Evolutionary conservation across 2,329 filamentous ascomycete species (phyloP).

Genomic region (Xylaria sp.): DNA sequence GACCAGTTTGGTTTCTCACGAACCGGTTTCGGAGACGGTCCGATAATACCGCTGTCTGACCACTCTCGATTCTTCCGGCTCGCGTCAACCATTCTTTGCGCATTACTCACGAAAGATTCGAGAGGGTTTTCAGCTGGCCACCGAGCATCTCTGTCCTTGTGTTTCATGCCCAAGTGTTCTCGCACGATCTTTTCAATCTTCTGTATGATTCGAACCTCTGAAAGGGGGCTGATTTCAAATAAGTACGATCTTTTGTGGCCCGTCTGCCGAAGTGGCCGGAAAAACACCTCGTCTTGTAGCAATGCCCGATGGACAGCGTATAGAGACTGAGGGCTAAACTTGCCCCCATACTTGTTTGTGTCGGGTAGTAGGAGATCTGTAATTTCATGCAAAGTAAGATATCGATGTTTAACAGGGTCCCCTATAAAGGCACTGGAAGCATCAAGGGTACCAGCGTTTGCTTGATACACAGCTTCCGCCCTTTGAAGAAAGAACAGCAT

Average conservation of each 20-base stretch:
- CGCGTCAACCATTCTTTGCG: conserved; percentile 61
- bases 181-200: conserved; percentile 65
- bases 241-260: conserved; percentile 64
- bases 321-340: conserved; percentile 61
- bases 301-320: conserved; percentile 78
- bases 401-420: conserved; percentile 52
- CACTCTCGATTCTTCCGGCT: conserved; percentile 62
- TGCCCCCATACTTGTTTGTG: conserved; percentile 51
- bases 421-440: conserved; percentile 57
- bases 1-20: conserved; percentile 55
- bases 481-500: conserved; percentile 60
- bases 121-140: conserved; percentile 4
- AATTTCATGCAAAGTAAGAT: conserved; percentile 64
- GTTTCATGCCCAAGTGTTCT: conserved; percentile 59
- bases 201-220: conserved; percentile 64
- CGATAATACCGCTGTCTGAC: conserved; percentile 63
- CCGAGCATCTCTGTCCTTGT: conserved; percentile 7
- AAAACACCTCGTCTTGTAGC: conserved; percentile 68
- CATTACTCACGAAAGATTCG: conserved; percentile 60
- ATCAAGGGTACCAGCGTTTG: conserved; percentile 61
- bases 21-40: conserved; percentile 48
- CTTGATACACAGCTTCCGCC: conserved; percentile 60
- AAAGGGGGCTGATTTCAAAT: conserved; percentile 70
- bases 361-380: conserved; percentile 57
- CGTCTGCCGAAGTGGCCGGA: conserved; percentile 64